Conservation (phyloP, 1,284 basidiomycete genomes). For the Rhodotorula mucilaginosa region DNA sequence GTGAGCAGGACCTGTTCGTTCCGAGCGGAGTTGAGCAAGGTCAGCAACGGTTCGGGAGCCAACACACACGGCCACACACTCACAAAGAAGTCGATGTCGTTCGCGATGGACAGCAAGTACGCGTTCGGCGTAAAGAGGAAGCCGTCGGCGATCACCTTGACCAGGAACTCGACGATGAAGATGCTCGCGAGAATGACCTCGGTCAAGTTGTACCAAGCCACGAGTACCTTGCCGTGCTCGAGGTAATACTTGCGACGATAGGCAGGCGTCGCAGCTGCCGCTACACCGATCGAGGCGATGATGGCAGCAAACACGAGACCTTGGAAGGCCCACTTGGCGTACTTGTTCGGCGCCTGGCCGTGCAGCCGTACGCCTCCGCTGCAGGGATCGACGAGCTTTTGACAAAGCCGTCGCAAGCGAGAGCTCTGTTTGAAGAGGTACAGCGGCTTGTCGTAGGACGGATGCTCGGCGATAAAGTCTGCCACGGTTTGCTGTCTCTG, state of each 20-base stretch:
- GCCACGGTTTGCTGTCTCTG: conserved; percentile 60
- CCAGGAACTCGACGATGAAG: conserved; percentile 78
- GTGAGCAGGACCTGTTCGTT: conserved; percentile 61
- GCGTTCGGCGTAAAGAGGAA: conserved; percentile 88
- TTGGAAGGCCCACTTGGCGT: conserved; percentile 72
- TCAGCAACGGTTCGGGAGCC: neutral
- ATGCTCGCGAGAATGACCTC: conserved; percentile 73
- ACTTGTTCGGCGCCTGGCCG: conserved; percentile 43
- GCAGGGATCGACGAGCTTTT: conserved; percentile 77
- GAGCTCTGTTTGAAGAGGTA: conserved; percentile 87
- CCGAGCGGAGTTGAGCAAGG: too few species aligned
- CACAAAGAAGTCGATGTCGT: conserved; percentile 78
- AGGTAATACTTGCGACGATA: conserved; percentile 76
- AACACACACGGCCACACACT: neutral
- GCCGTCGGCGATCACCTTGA: conserved; percentile 92
- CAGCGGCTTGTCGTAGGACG: conserved; percentile 84
- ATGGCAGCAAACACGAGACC: conserved; percentile 72
- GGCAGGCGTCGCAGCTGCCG: conserved; percentile 77
- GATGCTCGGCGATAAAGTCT: conserved; percentile 84
- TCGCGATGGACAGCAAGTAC: conserved; percentile 89
- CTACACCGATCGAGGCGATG: conserved; percentile 77
- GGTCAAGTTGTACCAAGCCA: conserved; percentile 83
- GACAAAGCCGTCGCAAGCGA: conserved; percentile 70
- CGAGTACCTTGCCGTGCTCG: conserved; percentile 60
- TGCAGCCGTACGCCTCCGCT: conserved; percentile 56